Conservation (phyloP, 1,284 basidiomycete genomes). For the Agaricales sp. region DNA sequence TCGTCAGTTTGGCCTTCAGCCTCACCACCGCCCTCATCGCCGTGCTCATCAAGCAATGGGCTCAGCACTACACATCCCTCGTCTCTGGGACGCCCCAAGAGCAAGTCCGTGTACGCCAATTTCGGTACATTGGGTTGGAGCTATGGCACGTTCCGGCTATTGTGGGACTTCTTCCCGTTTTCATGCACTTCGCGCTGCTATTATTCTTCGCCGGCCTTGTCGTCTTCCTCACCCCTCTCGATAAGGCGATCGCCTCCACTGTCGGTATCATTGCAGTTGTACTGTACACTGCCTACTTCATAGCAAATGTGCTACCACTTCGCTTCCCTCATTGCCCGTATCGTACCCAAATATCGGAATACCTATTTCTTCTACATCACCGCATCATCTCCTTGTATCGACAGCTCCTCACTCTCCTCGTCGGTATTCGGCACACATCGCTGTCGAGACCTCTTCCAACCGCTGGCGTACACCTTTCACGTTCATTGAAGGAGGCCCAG, state of each 20-base stretch:
- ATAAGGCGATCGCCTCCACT: background rate
- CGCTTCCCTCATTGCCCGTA: background rate
- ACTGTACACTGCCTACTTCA: background rate
- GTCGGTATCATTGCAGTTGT: background rate
- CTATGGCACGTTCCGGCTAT: background rate
- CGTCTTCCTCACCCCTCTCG: slow-evolving; percentile 11
- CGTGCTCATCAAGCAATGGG: slow-evolving; percentile 2
- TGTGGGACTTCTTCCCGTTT: slow-evolving; percentile 20
- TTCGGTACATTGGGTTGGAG: background rate
- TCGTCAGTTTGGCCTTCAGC: no score
- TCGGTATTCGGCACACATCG: background rate
- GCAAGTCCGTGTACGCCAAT: slow-evolving; percentile 2
- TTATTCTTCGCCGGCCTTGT: slow-evolving; percentile 33
- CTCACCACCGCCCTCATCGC: background rate
- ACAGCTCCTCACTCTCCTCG: no score
- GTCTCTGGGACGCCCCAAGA: background rate
- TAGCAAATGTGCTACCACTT: background rate
- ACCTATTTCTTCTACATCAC: background rate
- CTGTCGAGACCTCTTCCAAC: background rate
- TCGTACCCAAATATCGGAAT: background rate
- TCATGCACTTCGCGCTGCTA: slow-evolving; percentile 30
- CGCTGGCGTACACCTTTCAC: background rate
- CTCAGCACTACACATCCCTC: background rate
- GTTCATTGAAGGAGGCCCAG: background rate
- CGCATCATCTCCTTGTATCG: background rate